Base-by-base conservation (phyloP, 208 protist genomes). In the Trypanosoma scelopori region DNA sequence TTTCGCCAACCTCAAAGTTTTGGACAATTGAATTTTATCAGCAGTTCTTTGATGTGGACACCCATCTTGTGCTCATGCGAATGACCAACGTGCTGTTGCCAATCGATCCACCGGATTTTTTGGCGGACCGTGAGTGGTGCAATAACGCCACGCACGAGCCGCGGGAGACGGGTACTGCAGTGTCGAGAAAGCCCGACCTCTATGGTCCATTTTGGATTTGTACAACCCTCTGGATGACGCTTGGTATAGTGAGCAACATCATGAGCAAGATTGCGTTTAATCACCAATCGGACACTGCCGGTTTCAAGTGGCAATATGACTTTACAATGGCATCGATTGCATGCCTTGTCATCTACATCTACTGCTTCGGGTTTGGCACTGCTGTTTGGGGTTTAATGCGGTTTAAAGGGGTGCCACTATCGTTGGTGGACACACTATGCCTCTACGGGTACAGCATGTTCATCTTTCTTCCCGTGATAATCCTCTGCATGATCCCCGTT, bases 401-500 rank as follows among this genome's bases (percentile, higher is more conserved):
- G 58, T 93, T 84, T 75, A 94, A 94, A 65, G 80, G 76, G 45
- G 50, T 95, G 28, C 87, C 86, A 0, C 76, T 81, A 20, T 77
- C 87, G 16, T 66, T 94, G 25, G 42, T 82, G 45, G 87, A 93
- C 58, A 89, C 85, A 28, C 52, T 94, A 13, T 92, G 84, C 65
- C 68, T 95, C 51, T 97, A 93, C 73, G 91, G 91, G 49, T 97
- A 97, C 72, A 92, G 86, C 69, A 91, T 97, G 86, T 88, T 92
- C 58, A 81, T 90, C 50, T 91, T 97, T 52, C 43, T 90, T 52
- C 68, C 93, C 22, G 71, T 85, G 43, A 76, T 79, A 27, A 71
- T 91, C 20, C 76, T 97, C 16, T 94, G 87, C 66, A 81, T 85
- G 66, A 78, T 97, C 28, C 89, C 88, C 18, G 45, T 81, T 20